Base-by-base conservation (phyloP, 208 protist species). In the Kentomonas sorsogonicus region DNA sequence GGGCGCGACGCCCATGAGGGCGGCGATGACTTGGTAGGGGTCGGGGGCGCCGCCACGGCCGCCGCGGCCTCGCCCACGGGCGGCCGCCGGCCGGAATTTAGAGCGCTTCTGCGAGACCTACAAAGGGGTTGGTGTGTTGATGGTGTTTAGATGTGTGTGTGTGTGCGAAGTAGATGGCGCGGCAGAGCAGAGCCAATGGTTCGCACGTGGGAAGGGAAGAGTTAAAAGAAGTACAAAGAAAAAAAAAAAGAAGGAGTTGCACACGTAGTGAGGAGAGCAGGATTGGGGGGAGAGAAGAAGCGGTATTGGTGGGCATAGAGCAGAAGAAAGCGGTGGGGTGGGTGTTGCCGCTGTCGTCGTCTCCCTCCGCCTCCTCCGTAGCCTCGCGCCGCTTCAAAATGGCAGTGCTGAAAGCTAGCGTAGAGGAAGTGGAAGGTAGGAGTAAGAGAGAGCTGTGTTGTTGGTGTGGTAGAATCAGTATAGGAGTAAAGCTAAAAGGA, bases 101-200 rank as follows among this genome's bases (percentile, higher is more conserved):
- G 83, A 91, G 11, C 75, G 72, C 54, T 91, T 91, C 41, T 81
- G 82, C 18, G 76, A 80, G 18, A 91, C 83, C 83, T 91, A 36
- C 52, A 60, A 15, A 23, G 25, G 39, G 7, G n/a, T n/a, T n/a
- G n/a, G n/a, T n/a, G n/a, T n/a, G n/a, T n/a, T n/a, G n/a, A n/a
- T n/a, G n/a, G n/a, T n/a, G n/a, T n/a, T n/a, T n/a, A n/a, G n/a
- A n/a, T n/a, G n/a, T n/a, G n/a, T n/a, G n/a, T n/a, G 31, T 18
- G 54, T 6, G 38, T 26, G 53, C 11, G 25, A 51, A n/a, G 40
- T 27, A 53, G 22, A 25, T 26, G 51, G 43, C 64, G 36, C 23
- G 25, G 16, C 46, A 53, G 34, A 34, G 59, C 38, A 53, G 4
- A 58, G 41, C 46, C 15, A 15, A 20, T n/a, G 29, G 26, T 26